Percentiles rank a stretch among this genome's conserved stretches.
Evolutionary conservation across 306 rosid species (phyloP).

Genomic region (Acacia melanoxylon): DNA sequence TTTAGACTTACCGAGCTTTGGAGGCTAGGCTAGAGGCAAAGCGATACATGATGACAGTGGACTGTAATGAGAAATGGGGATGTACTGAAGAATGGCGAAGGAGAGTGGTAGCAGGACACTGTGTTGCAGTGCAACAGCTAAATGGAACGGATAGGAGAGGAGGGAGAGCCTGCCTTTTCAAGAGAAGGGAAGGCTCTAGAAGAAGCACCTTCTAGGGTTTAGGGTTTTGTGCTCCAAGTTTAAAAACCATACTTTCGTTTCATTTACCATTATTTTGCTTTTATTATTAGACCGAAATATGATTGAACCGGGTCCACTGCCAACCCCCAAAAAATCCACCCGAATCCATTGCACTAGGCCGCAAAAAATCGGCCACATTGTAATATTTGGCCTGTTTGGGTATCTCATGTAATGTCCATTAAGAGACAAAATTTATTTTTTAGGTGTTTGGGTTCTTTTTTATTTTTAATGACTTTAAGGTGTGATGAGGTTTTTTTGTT

Average conservation of each 20-base stretch:
- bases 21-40: slow-evolving; percentile 78
- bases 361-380: too few relatives aligned
- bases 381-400: too few relatives aligned
- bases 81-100: neutral
- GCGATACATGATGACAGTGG: slow-evolving; percentile 64
- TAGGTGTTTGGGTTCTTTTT: too few relatives aligned
- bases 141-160: neutral
- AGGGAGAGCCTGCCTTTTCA: slow-evolving; percentile 34
- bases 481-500: too few relatives aligned
- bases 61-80: neutral
- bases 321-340: neutral
- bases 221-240: slow-evolving; percentile 55
- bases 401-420: too few relatives aligned
- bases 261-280: neutral
- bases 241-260: neutral
- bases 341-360: neutral
- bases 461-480: too few relatives aligned
- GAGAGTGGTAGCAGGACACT: neutral
- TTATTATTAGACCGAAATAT: neutral
- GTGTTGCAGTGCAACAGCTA: neutral
- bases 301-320: neutral
- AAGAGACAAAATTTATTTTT: too few relatives aligned
- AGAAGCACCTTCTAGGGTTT: slow-evolving; percentile 62
- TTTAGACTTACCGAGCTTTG: slow-evolving; percentile 64
- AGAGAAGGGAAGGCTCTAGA: slow-evolving; percentile 71